These are phyloP conservation scores for Rubroboletus pulcherrimus DNA, from an alignment of 768 basidiomycete genomes.

Conservation along the genomic window DNA sequence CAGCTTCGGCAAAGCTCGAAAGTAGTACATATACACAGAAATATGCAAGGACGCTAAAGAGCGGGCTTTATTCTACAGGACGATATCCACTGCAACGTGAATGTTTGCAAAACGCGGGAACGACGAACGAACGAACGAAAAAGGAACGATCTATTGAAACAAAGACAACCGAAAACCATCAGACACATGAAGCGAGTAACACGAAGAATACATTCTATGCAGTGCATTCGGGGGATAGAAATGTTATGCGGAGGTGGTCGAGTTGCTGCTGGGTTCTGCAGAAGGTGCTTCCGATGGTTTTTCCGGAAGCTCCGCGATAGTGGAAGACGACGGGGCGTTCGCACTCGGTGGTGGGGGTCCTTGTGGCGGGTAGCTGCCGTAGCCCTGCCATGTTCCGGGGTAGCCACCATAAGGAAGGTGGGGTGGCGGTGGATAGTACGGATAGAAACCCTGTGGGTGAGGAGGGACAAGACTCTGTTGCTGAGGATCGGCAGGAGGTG, in stretches of 20 bases:
- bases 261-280: slow-evolving; percentile 13
- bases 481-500: slow-evolving; percentile 23
- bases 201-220: slow-evolving; percentile 27
- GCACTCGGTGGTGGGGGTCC: slow-evolving; percentile 21
- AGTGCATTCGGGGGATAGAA: not conserved
- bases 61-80: slow-evolving; percentile 25
- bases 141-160: slow-evolving; percentile 25
- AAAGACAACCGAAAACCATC: slow-evolving; percentile 13
- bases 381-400: slow-evolving; percentile 25
- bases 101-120: slow-evolving; percentile 1
- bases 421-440: slow-evolving; percentile 31
- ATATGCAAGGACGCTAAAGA: slow-evolving; percentile 16
- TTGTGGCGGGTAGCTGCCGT: slow-evolving; percentile 30
- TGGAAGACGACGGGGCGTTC: slow-evolving; percentile 10
- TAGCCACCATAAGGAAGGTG: slow-evolving; percentile 31
- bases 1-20: not conserved
- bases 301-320: slow-evolving; percentile 20
- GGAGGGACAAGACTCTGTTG: slow-evolving; percentile 22
- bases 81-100: slow-evolving; percentile 13
- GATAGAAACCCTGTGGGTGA: slow-evolving; percentile 27
- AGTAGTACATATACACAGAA: slow-evolving; percentile 31
- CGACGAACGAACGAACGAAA: slow-evolving; percentile 5
- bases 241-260: slow-evolving; percentile 21
- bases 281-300: slow-evolving; percentile 25
- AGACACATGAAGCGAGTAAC: slow-evolving; percentile 13